A percentile compares a stretch with the other conserved stretches of the same genome.
Conservation (phyloP, 441 rosid genomes). For the Aquilaria agallochum region DNA sequence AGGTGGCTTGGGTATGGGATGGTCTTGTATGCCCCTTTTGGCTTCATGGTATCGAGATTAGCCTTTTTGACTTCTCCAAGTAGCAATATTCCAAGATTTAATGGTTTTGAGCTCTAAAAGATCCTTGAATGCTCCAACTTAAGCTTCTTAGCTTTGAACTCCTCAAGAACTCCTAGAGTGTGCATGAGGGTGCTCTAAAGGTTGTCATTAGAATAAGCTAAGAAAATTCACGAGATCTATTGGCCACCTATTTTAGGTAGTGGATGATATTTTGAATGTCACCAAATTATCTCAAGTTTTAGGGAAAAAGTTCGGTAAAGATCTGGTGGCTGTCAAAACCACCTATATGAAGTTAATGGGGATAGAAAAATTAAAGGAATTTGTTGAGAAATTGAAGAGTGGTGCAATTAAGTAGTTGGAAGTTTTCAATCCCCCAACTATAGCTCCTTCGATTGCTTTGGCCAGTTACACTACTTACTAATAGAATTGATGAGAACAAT, state of each 20-base stretch:
- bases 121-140: too few relatives aligned
- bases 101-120: too few relatives aligned
- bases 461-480: conserved; percentile 81
- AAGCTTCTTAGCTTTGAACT: too few relatives aligned
- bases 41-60: too few relatives aligned
- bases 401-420: conserved; percentile 60
- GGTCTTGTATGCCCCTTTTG: too few relatives aligned
- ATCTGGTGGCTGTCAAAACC: conserved; percentile 61
- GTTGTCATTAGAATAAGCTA: conserved; percentile 14
- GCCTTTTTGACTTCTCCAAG: too few relatives aligned
- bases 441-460: conserved; percentile 83
- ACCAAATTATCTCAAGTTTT: conserved; percentile 68
- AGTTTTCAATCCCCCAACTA: conserved; percentile 61
- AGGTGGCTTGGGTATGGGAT: too few relatives aligned
- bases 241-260: conserved; percentile 82
- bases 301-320: conserved; percentile 94
- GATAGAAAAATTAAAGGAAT: conserved; percentile 60
- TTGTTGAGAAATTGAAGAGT: conserved; percentile 62
- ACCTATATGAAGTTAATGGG: conserved; percentile 88
- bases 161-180: too few relatives aligned
- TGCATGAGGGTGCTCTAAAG: too few relatives aligned
- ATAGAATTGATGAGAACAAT: conserved; percentile 41
- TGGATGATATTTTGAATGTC: conserved; percentile 15
- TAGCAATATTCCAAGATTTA: too few relatives aligned
- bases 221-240: conserved; percentile 66